phyloP scores from a whole-genome alignment of 345 rosid genomes.

The Hevea brasiliensis region DNA sequence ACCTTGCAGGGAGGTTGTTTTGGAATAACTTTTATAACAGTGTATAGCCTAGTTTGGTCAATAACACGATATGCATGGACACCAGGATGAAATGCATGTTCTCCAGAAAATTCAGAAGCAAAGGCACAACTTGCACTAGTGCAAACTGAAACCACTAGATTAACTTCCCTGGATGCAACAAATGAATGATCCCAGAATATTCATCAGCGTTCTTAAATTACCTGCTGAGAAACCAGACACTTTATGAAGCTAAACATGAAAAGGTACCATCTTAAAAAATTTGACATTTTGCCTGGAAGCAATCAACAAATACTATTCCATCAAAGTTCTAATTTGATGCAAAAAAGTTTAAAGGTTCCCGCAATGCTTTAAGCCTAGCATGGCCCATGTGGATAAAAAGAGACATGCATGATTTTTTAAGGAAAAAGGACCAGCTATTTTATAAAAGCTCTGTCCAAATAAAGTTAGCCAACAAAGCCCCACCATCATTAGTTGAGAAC shows the following conservation, averaged over 20 bases:
- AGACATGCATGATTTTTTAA: slow-evolving; percentile 1
- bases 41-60: not conserved
- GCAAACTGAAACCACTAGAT: too few relatives aligned
- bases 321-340: not conserved
- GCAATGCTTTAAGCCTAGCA: not conserved
- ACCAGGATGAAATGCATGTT: not conserved
- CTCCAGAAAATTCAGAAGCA: not conserved
- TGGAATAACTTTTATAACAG: not conserved
- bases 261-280: not conserved
- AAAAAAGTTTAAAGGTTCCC: not conserved
- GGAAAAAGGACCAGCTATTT: slow-evolving; percentile 20
- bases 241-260: not conserved
- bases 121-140: not conserved
- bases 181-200: not conserved
- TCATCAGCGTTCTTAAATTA: not conserved
- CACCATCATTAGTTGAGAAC: slow-evolving; percentile 33
- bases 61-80: not conserved
- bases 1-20: too few relatives aligned
- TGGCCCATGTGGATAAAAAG: slow-evolving; percentile 12
- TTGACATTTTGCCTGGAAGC: slow-evolving; percentile 4
- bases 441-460: slow-evolving; percentile 18
- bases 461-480: slow-evolving; percentile 33
- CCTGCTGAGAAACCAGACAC: not conserved
- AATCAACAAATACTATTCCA: not conserved
- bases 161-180: not conserved